A percentile compares a stretch with the other conserved stretches of the same genome.
These are phyloP conservation scores for Begonia peltatifolia DNA, from an alignment of 306 rosid species.

Conservation along the genomic window DNA sequence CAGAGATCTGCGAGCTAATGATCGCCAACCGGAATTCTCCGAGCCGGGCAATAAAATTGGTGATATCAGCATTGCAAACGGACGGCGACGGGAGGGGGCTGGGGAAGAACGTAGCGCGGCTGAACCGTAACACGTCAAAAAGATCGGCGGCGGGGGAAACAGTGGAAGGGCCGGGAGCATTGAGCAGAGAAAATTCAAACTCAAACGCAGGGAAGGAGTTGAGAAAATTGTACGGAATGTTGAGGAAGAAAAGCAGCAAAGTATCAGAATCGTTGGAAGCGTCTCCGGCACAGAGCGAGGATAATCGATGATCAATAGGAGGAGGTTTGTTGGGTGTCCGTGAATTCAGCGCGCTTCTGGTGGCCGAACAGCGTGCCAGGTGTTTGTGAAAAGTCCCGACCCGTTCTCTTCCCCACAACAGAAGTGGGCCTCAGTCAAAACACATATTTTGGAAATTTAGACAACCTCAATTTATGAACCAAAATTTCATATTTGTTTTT, in stretches of 20 bases:
- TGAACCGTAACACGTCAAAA: constrained; percentile 10
- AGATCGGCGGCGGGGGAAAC: constrained; percentile 19
- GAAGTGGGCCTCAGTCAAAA: too few species aligned
- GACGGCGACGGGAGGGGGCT: constrained; percentile 53
- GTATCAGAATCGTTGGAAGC: constrained; percentile 34
- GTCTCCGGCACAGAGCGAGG: background rate
- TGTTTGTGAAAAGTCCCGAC: too few species aligned
- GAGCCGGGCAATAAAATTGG: constrained; percentile 75
- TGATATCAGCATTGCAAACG: constrained; percentile 64
- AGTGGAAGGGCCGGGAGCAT: constrained; percentile 8
- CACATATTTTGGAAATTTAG: too few species aligned
- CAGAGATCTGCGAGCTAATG: constrained; percentile 85
- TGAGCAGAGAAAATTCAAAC: constrained; percentile 15
- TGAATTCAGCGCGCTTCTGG: too few species aligned
- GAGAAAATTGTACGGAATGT: constrained; percentile 43
- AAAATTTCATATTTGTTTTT: too few species aligned
- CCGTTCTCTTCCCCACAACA: too few species aligned
- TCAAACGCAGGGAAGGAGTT: constrained; percentile 37
- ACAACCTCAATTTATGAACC: too few species aligned
- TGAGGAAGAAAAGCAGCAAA: constrained; percentile 26
- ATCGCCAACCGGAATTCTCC: constrained; percentile 82
- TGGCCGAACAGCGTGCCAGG: too few species aligned
- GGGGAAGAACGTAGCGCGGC: constrained; percentile 31
- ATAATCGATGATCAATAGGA: too few species aligned
- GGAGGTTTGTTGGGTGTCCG: too few species aligned